Conservation (phyloP, 2,329 filamentous ascomycete genomes). For the Dissoconium aciculare region DNA sequence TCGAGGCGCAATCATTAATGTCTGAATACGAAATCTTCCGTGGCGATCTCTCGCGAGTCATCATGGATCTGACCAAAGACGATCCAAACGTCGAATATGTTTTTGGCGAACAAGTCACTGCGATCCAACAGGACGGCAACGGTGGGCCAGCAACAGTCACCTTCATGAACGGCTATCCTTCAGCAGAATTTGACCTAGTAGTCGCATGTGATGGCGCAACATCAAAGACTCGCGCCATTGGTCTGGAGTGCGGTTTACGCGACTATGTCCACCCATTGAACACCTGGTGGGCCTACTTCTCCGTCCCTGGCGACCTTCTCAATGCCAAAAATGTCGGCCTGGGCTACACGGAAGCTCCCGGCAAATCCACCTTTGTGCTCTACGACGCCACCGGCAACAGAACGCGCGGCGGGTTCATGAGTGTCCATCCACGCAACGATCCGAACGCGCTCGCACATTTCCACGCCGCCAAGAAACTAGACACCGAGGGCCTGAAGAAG, state of each 20-base stretch:
- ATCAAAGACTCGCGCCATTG: slow-evolving; percentile 34
- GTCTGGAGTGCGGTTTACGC: slow-evolving; percentile 26
- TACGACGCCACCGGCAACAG: slow-evolving; percentile 19
- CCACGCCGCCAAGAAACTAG: slow-evolving; percentile 27
- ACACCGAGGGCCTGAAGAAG: slow-evolving; percentile 23
- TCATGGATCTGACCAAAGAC: slow-evolving; percentile 26
- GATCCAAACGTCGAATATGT: slow-evolving; percentile 26
- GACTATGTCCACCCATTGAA: slow-evolving; percentile 27
- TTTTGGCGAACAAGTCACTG: slow-evolving; percentile 26
- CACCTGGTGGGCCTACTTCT: slow-evolving; percentile 31
- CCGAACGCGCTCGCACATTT: slow-evolving; percentile 23
- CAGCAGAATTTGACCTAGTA: slow-evolving; percentile 33
- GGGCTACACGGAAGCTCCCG: slow-evolving; percentile 25
- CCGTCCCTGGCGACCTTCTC: slow-evolving; percentile 27
- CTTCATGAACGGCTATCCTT: slow-evolving; percentile 26
- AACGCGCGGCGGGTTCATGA: slow-evolving; percentile 25
- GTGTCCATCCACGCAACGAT: slow-evolving; percentile 21
- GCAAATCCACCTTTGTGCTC: slow-evolving; percentile 26
- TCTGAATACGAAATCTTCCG: slow-evolving; percentile 27
- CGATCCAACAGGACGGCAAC: slow-evolving; percentile 22
- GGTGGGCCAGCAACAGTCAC: slow-evolving; percentile 27
- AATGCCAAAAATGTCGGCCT: slow-evolving; percentile 25
- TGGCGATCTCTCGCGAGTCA: slow-evolving; percentile 22
- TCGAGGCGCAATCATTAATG: slow-evolving; percentile 22
- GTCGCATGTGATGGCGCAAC: slow-evolving; percentile 36